Percentiles rank a stretch among this genome's conserved stretches.
Conservation (phyloP, 2,329 filamentous ascomycete genomes). For the Chrysosporium queenslandicum region DNA sequence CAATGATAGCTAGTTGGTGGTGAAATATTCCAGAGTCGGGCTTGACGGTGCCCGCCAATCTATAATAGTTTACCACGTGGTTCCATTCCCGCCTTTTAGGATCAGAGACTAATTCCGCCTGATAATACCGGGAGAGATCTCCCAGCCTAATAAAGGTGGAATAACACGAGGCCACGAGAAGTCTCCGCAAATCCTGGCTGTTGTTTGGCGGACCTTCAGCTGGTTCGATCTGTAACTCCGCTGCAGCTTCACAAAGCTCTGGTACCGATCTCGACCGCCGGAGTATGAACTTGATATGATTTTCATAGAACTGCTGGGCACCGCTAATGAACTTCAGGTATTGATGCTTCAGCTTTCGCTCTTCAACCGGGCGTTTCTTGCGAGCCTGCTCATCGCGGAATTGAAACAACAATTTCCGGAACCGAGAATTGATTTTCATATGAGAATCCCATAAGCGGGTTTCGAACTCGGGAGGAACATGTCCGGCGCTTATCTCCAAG, state of each 20-base stretch:
- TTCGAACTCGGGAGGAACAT: conserved; percentile 46
- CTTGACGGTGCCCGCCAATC: conserved; percentile 65
- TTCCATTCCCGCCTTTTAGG: conserved; percentile 67
- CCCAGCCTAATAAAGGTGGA: conserved; percentile 76
- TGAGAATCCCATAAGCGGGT: conserved; percentile 69
- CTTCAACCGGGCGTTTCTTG: conserved; percentile 50
- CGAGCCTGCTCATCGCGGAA: conserved; percentile 37
- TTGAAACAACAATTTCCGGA: conserved; percentile 57
- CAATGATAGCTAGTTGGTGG: conserved; percentile 84
- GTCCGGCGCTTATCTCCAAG: conserved; percentile 23
- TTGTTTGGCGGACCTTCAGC: conserved; percentile 33
- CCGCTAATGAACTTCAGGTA: conserved; percentile 80
- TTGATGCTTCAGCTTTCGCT: conserved; percentile 68
- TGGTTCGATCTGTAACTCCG: conserved; percentile 8
- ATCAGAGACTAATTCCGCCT: conserved; percentile 51
- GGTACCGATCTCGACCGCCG: conserved; percentile 47
- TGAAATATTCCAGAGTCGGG: conserved; percentile 72
- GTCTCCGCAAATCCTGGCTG: conserved; percentile 44
- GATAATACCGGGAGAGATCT: conserved; percentile 79
- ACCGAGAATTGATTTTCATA: conserved; percentile 64
- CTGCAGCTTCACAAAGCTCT: conserved; percentile 49
- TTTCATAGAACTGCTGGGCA: conserved; percentile 78
- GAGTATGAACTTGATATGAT: conserved; percentile 69
- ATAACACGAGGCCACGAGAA: conserved; percentile 66
- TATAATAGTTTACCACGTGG: conserved; percentile 72